Evolutionary conservation across 768 basidiomycete genomes (phyloP), one percentile per base, ranked within the genome.

Genomic region (Kwoniella sp.): DNA sequence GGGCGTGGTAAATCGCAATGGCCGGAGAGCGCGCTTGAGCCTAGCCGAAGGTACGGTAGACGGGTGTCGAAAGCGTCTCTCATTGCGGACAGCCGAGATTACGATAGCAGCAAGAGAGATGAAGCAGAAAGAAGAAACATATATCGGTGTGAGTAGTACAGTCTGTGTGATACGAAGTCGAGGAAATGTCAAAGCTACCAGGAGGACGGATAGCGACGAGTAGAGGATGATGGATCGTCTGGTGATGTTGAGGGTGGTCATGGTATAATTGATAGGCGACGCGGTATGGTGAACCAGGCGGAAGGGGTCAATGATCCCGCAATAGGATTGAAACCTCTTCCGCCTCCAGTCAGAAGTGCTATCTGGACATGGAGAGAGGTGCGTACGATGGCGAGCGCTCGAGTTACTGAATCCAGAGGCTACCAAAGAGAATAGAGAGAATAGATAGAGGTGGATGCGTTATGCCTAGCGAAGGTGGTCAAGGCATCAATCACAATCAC

Each of bases 1-100:
- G 25, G 92, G 91, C 2, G 92, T 92, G 3, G 91, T 91, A 82
- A 96, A 95, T 2, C 86, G 85, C 52, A 93, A 83, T 0, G 90
- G 90, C 36, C 86, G 85, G 19, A 90, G 87, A 0, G 88, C 86
- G 60, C 82, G 80, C 36, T 65, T 53, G 33, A 29, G 52, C 46
- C 63, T 21, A 47, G 50, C 55, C 2, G 26, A 22, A 46, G 50
- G 46, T 36, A 30, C 24, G 52, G 51, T 50, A 52, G 7, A 21
- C 30, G 8, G 52, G n/a, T 5, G 48, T 26, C 3, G 54, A 26
- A 1, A 4, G 3, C 17, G 8, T 17, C 27, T 27, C n/a, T 65
- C 62, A 1, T 17, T 9, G 26, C 60, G 47, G 30, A 68, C 25
- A 19, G 57, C 54, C 2, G 46, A 40, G 3, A 50, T 46, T 3